These are phyloP conservation scores for Fraxinus paxiana DNA, from an alignment of 305 asterid genomes.

Conservation along the genomic window DNA sequence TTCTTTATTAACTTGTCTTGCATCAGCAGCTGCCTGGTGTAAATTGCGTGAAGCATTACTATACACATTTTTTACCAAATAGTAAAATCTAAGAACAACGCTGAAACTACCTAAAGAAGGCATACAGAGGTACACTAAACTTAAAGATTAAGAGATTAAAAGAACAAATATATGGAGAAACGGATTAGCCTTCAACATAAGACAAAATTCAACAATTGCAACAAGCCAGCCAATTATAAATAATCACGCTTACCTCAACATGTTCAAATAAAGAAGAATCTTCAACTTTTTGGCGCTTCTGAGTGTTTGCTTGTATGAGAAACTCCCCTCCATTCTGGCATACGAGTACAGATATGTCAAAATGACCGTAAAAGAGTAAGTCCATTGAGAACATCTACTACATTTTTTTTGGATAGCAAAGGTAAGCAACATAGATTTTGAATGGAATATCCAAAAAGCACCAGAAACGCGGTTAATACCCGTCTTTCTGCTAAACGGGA, in stretches of 20 bases:
- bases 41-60: slow-evolving; percentile 36
- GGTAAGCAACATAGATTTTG: background rate
- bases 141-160: slow-evolving; percentile 23
- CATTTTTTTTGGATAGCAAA: background rate
- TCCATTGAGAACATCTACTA: background rate
- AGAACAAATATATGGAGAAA: slow-evolving; percentile 17
- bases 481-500: background rate
- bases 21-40: slow-evolving; percentile 47
- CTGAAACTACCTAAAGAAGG: slow-evolving; percentile 24
- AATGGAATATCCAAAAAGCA: background rate
- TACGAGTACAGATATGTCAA: slow-evolving; percentile 23
- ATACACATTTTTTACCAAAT: slow-evolving; percentile 4
- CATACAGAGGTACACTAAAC: slow-evolving; percentile 19
- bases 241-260: slow-evolving; percentile 55
- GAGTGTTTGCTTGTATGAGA: slow-evolving; percentile 80
- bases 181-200: slow-evolving; percentile 4
- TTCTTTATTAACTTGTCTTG: slow-evolving; percentile 48
- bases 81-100: background rate
- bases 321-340: slow-evolving; percentile 75
- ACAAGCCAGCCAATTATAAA: slow-evolving; percentile 17
- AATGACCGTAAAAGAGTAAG: background rate
- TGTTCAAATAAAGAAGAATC: slow-evolving; percentile 41
- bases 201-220: background rate
- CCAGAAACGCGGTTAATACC: background rate
- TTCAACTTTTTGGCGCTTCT: slow-evolving; percentile 72